Conservation (phyloP, 208 protist genomes). For the Crithidia thermophila region DNA sequence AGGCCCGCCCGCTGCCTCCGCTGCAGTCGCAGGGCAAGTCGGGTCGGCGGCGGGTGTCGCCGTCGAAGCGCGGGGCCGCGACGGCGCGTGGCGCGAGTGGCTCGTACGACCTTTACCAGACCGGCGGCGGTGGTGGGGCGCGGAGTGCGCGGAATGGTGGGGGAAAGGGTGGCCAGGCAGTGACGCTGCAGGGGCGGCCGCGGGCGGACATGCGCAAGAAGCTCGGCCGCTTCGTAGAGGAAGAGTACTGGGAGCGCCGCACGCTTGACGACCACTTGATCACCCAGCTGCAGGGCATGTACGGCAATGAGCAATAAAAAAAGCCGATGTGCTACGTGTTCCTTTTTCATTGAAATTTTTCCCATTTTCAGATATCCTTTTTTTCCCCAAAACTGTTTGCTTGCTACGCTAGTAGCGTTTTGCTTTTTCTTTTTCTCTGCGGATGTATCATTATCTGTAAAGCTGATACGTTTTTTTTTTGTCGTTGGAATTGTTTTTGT, state of each 20-base stretch:
- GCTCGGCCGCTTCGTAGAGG: conserved; percentile 43
- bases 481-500: conserved; percentile 28
- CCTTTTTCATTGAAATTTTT: not conserved
- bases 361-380: not conserved
- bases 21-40: not conserved
- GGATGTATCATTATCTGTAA: conserved; percentile 2
- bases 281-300: conserved; percentile 30
- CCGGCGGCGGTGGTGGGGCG: not conserved
- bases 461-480: conserved; percentile 2
- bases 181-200: conserved; percentile 11
- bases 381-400: not conserved
- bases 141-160: not conserved
- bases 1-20: not conserved
- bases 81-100: not conserved
- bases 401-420: not conserved
- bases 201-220: conserved; percentile 25
- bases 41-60: not conserved
- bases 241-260: conserved; percentile 44
- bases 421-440: conserved; percentile 11
- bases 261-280: conserved; percentile 50
- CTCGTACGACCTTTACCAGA: not conserved
- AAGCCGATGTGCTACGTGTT: no score
- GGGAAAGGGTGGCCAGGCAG: not conserved
- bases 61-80: not conserved
- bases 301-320: no score